Evolutionary conservation across 768 basidiomycete species (phyloP).

Genomic region (Lactifluus piperatus): DNA sequence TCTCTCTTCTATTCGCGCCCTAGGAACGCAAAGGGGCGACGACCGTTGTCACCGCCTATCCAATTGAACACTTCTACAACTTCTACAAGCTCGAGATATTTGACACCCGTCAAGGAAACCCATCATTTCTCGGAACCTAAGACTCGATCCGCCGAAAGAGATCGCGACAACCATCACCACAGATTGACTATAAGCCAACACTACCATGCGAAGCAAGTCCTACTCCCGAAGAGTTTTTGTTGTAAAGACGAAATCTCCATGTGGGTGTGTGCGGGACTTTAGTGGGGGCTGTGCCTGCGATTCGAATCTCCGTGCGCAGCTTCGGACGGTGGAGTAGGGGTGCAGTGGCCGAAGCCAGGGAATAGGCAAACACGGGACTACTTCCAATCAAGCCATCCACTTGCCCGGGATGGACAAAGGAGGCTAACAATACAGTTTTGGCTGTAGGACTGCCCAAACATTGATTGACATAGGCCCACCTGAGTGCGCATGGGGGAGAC

Average conservation of each 20-base stretch:
- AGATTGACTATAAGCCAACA: background rate
- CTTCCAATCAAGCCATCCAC: background rate
- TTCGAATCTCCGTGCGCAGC: background rate
- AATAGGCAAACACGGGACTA: background rate
- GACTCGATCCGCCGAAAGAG: background rate
- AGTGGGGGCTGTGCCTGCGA: background rate
- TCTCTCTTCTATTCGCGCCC: too few species aligned
- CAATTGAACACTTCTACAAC: too few species aligned
- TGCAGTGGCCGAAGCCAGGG: background rate
- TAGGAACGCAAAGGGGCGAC: too few species aligned
- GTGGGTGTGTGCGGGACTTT: background rate
- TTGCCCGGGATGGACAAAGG: slow-evolving; percentile 2
- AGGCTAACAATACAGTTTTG: background rate
- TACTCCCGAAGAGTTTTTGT: background rate
- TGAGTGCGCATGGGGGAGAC: too few species aligned
- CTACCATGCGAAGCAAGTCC: background rate
- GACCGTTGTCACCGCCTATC: too few species aligned
- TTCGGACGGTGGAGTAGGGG: background rate
- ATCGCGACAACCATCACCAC: too few species aligned
- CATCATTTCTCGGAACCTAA: background rate
- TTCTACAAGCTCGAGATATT: too few species aligned
- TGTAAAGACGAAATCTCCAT: too few species aligned
- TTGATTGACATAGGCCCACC: background rate
- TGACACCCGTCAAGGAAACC: background rate
- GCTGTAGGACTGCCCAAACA: background rate